A percentile compares a stretch with the other conserved stretches of the same genome.
Conservation (phyloP, 371 early-diverging fungal species). For the Circinella umbellata region DNA sequence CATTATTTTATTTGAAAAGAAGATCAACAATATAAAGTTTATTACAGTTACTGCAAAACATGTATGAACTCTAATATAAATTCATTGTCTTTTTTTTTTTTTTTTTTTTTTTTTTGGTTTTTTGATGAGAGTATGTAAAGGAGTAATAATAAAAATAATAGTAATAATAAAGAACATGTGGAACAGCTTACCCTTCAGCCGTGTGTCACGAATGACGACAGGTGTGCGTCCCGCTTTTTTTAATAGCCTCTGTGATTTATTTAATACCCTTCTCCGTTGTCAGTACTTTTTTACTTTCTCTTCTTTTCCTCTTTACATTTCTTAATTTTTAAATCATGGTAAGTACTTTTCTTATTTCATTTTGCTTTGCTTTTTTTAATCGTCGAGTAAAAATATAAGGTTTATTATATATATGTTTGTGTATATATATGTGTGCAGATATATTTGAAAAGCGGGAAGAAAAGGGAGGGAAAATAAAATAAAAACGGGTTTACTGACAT, state of each 20-base stretch:
- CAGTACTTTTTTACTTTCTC: constrained; percentile 7
- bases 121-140: too few relatives aligned
- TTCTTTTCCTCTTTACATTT: constrained; percentile 4
- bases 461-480: neutral
- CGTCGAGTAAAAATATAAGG: neutral
- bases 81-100: too few relatives aligned
- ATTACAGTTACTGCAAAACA: too few relatives aligned
- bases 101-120: too few relatives aligned
- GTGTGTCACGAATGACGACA: constrained; percentile 6
- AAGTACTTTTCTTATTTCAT: neutral
- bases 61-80: too few relatives aligned
- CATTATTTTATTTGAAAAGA: too few relatives aligned
- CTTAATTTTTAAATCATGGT: neutral
- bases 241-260: neutral
- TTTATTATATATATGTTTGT: too few relatives aligned
- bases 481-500: neutral
- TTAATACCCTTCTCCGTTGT: neutral
- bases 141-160: too few relatives aligned
- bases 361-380: neutral
- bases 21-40: too few relatives aligned
- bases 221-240: constrained; percentile 11
- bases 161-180: neutral
- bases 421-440: neutral
- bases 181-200: neutral
- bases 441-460: neutral